These are phyloP conservation scores for Eimeria maxima DNA, from an alignment of 169 alveolate genomes.

Conservation along the genomic window DNA sequence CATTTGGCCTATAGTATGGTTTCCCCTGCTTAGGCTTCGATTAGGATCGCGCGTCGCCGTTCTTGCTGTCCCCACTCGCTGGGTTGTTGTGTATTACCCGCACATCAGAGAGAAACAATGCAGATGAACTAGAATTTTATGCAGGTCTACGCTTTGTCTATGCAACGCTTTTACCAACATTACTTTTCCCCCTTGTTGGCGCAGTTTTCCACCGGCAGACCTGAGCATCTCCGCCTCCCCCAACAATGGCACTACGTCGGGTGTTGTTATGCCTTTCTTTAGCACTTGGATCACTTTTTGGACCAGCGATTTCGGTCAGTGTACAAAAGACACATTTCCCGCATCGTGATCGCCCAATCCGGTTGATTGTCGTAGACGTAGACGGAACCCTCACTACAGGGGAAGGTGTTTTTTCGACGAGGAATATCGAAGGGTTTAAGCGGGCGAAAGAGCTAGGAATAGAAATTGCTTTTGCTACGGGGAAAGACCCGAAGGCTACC, in stretches of 20 bases:
- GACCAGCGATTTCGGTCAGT: background rate
- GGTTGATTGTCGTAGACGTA: conserved; percentile 36
- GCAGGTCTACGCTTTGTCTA: background rate
- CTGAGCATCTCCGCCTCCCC: background rate
- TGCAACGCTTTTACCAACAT: background rate
- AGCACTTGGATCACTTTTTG: background rate
- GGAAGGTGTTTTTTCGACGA: background rate
- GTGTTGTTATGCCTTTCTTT: background rate
- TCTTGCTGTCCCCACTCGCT: background rate
- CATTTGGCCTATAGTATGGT: background rate
- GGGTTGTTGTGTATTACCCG: too few species aligned
- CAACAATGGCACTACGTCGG: conserved; percentile 12
- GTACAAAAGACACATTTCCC: conserved; percentile 3
- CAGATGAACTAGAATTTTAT: background rate
- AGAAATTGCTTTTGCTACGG: conserved; percentile 16
- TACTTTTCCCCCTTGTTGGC: background rate
- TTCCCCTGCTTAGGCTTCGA: background rate
- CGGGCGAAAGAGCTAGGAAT: conserved; percentile 41
- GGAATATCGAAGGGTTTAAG: conserved; percentile 30
- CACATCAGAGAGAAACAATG: background rate
- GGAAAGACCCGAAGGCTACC: conserved; percentile 23
- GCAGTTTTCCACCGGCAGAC: background rate
- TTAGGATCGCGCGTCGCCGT: background rate
- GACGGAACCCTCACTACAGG: conserved; percentile 47
- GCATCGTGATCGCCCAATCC: conserved; percentile 28